A percentile compares a stretch with the other conserved stretches of the same genome.
phyloP scores from a whole-genome alignment of 495 filamentous ascomycete genomes.

The Hyaloscypha variabilis region DNA sequence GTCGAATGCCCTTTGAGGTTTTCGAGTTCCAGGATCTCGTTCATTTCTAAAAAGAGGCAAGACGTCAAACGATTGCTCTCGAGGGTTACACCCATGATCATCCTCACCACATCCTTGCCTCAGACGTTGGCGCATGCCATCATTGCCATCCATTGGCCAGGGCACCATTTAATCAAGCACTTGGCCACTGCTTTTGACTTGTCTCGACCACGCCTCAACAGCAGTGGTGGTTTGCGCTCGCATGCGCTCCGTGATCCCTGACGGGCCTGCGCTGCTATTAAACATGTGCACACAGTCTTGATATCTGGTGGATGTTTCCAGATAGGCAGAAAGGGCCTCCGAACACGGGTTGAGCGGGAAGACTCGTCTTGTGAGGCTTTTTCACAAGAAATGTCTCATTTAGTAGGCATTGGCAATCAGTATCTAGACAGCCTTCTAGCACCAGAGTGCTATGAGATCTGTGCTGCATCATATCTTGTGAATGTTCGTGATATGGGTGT shows the following conservation, averaged over 20 bases:
- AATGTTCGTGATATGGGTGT: constrained; percentile 9
- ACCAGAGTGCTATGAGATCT: constrained; percentile 3
- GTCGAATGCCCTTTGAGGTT: constrained; percentile 1
- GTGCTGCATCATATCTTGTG: constrained; percentile 1
- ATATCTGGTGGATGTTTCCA: constrained; percentile 24
- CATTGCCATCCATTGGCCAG: constrained; percentile 35
- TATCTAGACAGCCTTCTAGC: constrained; percentile 1
- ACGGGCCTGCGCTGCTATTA: neutral
- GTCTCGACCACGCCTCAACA: constrained; percentile 27
- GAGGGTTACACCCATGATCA: constrained; percentile 24
- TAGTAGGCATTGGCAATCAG: neutral
- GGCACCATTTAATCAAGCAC: constrained; percentile 27
- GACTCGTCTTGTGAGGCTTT: constrained; percentile 11
- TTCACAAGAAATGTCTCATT: constrained; percentile 6
- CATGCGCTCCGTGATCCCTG: neutral
- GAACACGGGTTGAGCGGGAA: constrained; percentile 29
- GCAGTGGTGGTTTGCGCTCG: constrained; percentile 19
- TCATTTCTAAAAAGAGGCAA: constrained; percentile 7
- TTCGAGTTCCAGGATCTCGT: neutral
- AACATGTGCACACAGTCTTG: constrained; percentile 20
- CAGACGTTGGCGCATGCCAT: constrained; percentile 32
- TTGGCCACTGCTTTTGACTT: constrained; percentile 29
- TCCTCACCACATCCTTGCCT: constrained; percentile 29
- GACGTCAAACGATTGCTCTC: constrained; percentile 19
- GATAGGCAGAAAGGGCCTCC: constrained; percentile 23